Conservation (phyloP, 345 rosid species). For the Moricandia moricandioides region DNA sequence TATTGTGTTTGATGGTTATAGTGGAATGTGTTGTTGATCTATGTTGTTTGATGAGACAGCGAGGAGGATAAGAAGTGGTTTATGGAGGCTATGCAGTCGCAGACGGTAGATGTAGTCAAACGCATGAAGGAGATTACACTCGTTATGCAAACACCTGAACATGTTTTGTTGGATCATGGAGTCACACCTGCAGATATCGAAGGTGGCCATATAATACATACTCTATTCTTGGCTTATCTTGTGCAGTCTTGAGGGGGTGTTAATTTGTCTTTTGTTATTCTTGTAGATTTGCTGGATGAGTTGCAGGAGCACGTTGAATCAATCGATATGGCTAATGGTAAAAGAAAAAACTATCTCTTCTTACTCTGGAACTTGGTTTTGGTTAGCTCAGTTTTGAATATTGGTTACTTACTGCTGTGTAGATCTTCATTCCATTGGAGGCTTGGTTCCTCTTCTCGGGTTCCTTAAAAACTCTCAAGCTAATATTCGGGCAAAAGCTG, state of each 20-base stretch:
- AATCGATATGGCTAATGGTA: constrained; percentile 44
- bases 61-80: constrained; percentile 98
- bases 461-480: constrained; percentile 52
- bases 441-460: constrained; percentile 35
- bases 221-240: background rate
- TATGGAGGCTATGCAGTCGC: constrained; percentile 97
- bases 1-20: background rate
- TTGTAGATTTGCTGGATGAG: constrained; percentile 41
- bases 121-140: constrained; percentile 93
- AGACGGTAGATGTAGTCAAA: constrained; percentile 69
- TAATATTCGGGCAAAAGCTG: constrained; percentile 90
- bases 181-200: constrained; percentile 73
- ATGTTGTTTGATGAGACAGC: constrained; percentile 36
- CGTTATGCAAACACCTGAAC: constrained; percentile 81
- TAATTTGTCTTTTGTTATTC: background rate
- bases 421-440: constrained; percentile 41
- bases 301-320: constrained; percentile 44
- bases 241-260: background rate
- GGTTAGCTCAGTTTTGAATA: background rate
- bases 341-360: background rate
- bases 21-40: constrained; percentile 13
- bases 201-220: constrained; percentile 44
- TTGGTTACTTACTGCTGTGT: background rate
- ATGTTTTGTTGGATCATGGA: constrained; percentile 75
- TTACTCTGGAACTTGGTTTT: background rate